These are phyloP conservation scores for Phytopythium chamaehyphon DNA, from an alignment of 352 stramenopile genomes.

Conservation along the genomic window DNA sequence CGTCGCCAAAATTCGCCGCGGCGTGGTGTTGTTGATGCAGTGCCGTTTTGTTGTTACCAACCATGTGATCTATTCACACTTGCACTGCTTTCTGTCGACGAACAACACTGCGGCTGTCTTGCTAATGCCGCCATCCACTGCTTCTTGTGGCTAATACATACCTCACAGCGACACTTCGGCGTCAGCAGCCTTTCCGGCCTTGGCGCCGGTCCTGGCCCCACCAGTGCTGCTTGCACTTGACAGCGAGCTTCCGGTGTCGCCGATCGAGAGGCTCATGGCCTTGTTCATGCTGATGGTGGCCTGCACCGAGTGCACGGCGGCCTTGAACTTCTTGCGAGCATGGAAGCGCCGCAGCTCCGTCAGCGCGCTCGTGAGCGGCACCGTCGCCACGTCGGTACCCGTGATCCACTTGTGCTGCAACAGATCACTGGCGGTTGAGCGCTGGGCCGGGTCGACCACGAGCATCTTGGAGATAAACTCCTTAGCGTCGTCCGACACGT, in stretches of 20 bases:
- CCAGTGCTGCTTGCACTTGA: conserved; percentile 3
- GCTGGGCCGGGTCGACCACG: conserved; percentile 72
- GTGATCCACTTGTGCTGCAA: conserved; percentile 77
- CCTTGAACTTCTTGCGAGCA: conserved; percentile 80
- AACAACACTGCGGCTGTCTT: conserved; percentile 1
- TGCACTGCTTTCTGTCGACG: conserved; percentile 1
- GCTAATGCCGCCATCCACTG: neutral
- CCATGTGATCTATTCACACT: conserved; percentile 3
- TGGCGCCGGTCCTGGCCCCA: neutral
- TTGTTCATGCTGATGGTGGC: conserved; percentile 85
- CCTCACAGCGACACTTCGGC: conserved; percentile 21
- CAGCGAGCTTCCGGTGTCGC: conserved; percentile 11
- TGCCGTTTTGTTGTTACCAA: conserved; percentile 1
- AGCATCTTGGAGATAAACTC: conserved; percentile 88
- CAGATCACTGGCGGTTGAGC: conserved; percentile 51
- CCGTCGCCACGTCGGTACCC: conserved; percentile 56
- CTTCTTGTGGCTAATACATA: conserved; percentile 6
- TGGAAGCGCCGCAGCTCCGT: conserved; percentile 79
- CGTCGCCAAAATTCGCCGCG: no score
- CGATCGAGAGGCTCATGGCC: conserved; percentile 26
- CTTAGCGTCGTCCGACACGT: conserved; percentile 86
- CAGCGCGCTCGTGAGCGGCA: conserved; percentile 70
- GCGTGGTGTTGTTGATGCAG: neutral
- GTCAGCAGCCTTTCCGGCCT: conserved; percentile 9
- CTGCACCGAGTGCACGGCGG: conserved; percentile 72